phyloP scores from a whole-genome alignment of 2,329 filamentous ascomycete species.

The Microsporum ferrugineum region DNA sequence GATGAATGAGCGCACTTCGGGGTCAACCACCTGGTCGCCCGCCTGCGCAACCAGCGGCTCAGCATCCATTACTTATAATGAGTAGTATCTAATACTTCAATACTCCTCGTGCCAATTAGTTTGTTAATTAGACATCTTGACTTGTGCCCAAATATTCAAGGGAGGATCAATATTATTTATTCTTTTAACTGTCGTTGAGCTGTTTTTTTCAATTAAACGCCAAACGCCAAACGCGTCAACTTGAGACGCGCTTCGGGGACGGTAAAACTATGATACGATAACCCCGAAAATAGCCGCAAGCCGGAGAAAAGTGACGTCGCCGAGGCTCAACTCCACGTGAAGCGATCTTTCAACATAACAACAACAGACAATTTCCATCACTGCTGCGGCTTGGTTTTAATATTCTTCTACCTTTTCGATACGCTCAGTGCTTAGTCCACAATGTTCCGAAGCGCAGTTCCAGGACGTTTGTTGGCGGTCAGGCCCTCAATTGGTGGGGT shows the following conservation, averaged over 20 bases:
- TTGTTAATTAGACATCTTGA: not conserved
- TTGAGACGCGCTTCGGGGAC: not conserved
- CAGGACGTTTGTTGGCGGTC: constrained; percentile 21
- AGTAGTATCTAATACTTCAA: not conserved
- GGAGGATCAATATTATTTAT: not conserved
- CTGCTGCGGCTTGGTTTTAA: not conserved
- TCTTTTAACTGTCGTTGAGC: not conserved
- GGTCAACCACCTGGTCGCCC: constrained; percentile 54
- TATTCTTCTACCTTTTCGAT: not conserved
- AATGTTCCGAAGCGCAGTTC: constrained; percentile 30
- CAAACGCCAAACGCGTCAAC: not conserved
- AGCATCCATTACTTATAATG: constrained; percentile 29
- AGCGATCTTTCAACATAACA: not conserved
- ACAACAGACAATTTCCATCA: not conserved
- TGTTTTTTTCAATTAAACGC: not conserved
- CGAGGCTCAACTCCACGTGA: constrained; percentile 4
- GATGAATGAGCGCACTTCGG: constrained; percentile 84
- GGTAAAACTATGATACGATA: not conserved
- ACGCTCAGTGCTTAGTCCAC: not conserved
- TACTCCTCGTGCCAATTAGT: not conserved
- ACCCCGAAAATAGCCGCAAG: not conserved
- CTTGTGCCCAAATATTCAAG: not conserved
- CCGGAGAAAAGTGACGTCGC: constrained; percentile 1
- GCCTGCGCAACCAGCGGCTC: constrained; percentile 29
- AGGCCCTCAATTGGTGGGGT: constrained; percentile 26